Base-by-base conservation (phyloP, 257 asterid species). In the Leonotis leonurus region DNA sequence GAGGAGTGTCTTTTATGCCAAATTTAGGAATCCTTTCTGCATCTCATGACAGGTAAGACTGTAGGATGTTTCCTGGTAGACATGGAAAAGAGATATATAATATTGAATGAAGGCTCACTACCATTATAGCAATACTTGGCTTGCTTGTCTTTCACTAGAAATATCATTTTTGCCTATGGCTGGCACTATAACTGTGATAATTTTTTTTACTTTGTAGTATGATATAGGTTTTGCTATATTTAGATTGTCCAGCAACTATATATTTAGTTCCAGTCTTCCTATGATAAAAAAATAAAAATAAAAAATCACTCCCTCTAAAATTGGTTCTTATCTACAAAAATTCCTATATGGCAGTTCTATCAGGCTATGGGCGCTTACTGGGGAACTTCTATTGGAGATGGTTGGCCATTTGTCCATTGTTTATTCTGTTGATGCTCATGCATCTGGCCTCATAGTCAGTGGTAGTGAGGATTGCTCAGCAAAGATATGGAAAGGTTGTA, bases 1-100 rank as follows among this genome's bases (percentile, higher is more conserved):
- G 99, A 56, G 94, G 94, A 45, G 73, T 93, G 73, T 97, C 97
- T 25, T 69, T 75, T 41, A 81, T 93, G 90, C 96, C 94, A 48
- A 80, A 76, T 53, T 62, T 89, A 60, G 99, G 99, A 76, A 64
- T 93, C 67, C 81, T 93, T 60, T 93, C 99, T 36, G 92, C 99
- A 54, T 93, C 99, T 37, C 99, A 93, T 75, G 99, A 93, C 78
- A 96, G 99, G 99, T 89, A 74, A 67, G 52, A n/a, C n/a, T n/a
- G n/a, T n/a, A n/a, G n/a, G n/a, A 52, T 73, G 12, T 11, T 36
- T 64, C 58, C 22, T 41, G 12, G 36, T 72, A 39, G 49, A 62
- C 40, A 0, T 56, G 45, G 44, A 50, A 43, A 24, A 1, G 33
- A 56, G 32, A 24, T 35, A 56, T 56, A 12, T 56, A 56, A 33